Base-by-base conservation (phyloP, 495 filamentous ascomycete genomes). In the Trichoderma gamsii region DNA sequence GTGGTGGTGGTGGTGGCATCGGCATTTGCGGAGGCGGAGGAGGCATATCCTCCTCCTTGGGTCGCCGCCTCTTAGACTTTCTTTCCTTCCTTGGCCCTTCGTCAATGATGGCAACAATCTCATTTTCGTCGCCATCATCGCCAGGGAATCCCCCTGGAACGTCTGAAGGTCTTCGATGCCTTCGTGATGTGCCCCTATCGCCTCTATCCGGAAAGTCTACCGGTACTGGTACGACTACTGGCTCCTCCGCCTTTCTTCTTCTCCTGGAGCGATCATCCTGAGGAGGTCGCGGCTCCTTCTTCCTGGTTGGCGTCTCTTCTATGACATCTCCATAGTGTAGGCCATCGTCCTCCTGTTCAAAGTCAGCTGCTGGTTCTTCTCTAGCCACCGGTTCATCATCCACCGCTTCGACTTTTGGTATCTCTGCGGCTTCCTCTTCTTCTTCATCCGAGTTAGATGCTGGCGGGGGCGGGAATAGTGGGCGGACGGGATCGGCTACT, bases 351-450 rank as follows among this genome's bases (percentile, higher is more conserved):
- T 23, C 27, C 56, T 61, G 56, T 61, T 61, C 56, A 32, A 61
- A 61, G 56, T 61, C 29, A 61, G 56, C 56, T 61, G 56, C 25
- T 61, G 56, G 25, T 61, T 16, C 56, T 29, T 61, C 3, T 32
- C 25, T 61, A 21, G 25, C 56, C 56, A 61, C 56, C 56, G 11
- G 56, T 61, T 32, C 23, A 61, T 61, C 56, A 18, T 61, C 56
- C 13, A 25, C 27, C 87, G 85, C 70, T 90, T 88, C 71, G 89
- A 15, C 21, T 29, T 52, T 87, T 52, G 89, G 83, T 68, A 87
- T 18, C 23, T 32, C 86, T 69, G 88, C 86, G 23, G 89, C 79
- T 83, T 41, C 82, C 82, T 71, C 86, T 85, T 66, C 86, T 85
- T 66, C 85, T 85, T 12, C 76, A 78, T 49, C 80, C 81, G 38